A percentile compares a stretch with the other conserved stretches of the same genome.
Evolutionary conservation across 83 land plant species (phyloP).

Genomic region (Thuja plicata): DNA sequence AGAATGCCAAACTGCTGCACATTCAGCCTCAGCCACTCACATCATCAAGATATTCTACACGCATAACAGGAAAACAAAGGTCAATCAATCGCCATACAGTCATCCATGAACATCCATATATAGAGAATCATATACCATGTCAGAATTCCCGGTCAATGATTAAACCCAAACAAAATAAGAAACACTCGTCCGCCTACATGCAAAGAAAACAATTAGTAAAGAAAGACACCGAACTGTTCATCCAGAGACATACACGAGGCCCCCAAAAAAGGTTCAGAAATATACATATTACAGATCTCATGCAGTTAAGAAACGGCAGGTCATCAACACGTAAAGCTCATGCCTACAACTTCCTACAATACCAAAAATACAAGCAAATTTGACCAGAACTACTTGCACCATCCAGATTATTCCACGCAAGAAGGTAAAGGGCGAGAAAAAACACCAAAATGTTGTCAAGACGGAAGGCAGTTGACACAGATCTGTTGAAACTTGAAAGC

Average conservation of each 20-base stretch:
- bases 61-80: not conserved
- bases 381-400: not conserved
- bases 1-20: not conserved
- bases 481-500: not conserved
- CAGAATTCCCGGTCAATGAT: not conserved
- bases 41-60: not conserved
- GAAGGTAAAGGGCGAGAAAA: not conserved
- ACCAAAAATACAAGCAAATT: not conserved
- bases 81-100: not conserved
- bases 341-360: not conserved
- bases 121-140: not conserved
- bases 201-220: conserved; percentile 12
- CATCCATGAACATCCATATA: not conserved
- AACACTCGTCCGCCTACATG: not conserved
- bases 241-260: not conserved
- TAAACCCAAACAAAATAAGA: not conserved
- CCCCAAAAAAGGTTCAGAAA: not conserved
- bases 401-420: not conserved
- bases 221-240: conserved; percentile 34
- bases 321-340: not conserved
- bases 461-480: not conserved
- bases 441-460: not conserved
- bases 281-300: not conserved
- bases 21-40: not conserved
- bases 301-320: not conserved